Evolutionary conservation across 176 grass and related monocot genomes (phyloP), one percentile per base, ranked within the genome.

Genomic region (Rhynchospora tenuis): DNA sequence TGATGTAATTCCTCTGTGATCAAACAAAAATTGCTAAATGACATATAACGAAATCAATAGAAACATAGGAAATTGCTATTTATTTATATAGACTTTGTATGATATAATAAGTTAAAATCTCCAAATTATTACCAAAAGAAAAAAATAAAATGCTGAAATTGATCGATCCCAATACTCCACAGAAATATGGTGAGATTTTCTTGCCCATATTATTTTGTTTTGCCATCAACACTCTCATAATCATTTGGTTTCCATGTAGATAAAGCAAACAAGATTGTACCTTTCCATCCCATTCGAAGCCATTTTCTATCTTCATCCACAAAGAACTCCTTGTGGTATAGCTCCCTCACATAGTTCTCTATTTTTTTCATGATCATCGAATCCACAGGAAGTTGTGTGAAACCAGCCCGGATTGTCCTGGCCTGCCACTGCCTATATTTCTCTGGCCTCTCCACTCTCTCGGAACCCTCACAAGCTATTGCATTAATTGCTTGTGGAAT

Each of bases 281-380:
- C 88, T 46, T 90, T 90, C 88, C 88, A 93, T 55, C 88, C 88
- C 26, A 90, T 82, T 52, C 88, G 56, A 56, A 93, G 17, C 91
- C 91, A 88, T 2, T 79, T 56, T 0, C 43, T 73, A 73, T 93
- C 88, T 82, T 85, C 86, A 8, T 73, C 23, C 5, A 90, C 76
- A 59, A 84, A 55, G 81, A 90, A 90, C 17, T 88, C 88, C 24
- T 93, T 54, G 16, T 93, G 88, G 62, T 90, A 90, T 51, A 55
- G 2, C 43, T 62, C 59, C 54, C 7, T 78, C 24, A 77, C 72
- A n/a, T 66, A 75, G 2, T 78, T 10, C 19, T 33, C 73, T 84
- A 66, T 86, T 19, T 46, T 84, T 58, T 82, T 86, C 56, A 84
- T 46, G 69, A 93, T 88, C 56, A 50, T 52, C 42, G 62, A 31